phyloP scores from a whole-genome alignment of 148 eudicot genomes.

The Chenopodium quinoa region DNA sequence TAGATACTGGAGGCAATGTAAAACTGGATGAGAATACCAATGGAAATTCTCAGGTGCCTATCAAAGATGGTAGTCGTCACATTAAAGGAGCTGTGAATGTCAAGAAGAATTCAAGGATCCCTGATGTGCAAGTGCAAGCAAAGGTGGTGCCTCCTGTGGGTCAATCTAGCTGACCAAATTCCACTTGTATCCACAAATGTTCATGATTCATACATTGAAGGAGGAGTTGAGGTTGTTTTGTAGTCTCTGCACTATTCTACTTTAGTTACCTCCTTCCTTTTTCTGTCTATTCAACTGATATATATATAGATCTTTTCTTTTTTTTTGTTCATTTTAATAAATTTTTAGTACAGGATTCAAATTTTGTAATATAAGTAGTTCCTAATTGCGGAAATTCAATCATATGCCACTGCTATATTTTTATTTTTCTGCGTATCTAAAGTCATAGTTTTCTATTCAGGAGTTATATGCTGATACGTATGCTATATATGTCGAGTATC shows the following conservation, averaged over 20 bases:
- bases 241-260: conserved; percentile 37
- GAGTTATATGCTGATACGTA: too few species aligned
- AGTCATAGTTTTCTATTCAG: neutral
- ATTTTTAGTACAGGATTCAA: conserved; percentile 33
- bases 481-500: neutral
- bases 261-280: conserved; percentile 18
- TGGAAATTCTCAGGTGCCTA: conserved; percentile 20
- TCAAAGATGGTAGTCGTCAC: neutral
- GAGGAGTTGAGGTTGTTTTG: conserved; percentile 32
- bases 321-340: conserved; percentile 28
- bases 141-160: conserved; percentile 20
- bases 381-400: conserved; percentile 15
- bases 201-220: conserved; percentile 37
- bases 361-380: conserved; percentile 36
- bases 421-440: neutral
- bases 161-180: conserved; percentile 39
- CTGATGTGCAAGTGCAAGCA: conserved; percentile 18
- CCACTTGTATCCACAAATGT: conserved; percentile 12
- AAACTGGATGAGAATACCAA: neutral
- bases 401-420: neutral
- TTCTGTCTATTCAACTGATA: conserved; percentile 26
- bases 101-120: conserved; percentile 27
- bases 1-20: conserved; percentile 16
- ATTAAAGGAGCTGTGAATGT: conserved; percentile 3
- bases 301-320: conserved; percentile 32